Evolutionary conservation across 2,329 filamentous ascomycete species (phyloP).

Genomic region (Conoideocrella luteorostrata): DNA sequence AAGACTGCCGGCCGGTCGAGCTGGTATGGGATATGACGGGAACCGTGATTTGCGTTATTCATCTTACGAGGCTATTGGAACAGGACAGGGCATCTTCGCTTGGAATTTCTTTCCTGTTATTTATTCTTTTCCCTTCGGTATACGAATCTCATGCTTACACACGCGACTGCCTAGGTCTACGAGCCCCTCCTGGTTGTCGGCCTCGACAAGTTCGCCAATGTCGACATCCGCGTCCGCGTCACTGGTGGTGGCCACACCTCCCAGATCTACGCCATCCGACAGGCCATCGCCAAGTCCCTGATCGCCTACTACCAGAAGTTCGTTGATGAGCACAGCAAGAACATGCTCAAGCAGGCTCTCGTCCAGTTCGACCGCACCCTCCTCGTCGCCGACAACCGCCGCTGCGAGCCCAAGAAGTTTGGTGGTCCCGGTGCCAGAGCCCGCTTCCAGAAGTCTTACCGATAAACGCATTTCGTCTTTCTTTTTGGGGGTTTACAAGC

Average conservation of each 20-base stretch:
- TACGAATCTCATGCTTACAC: not conserved
- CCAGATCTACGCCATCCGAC: slow-evolving; percentile 96
- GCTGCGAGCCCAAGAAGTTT: slow-evolving; percentile 99
- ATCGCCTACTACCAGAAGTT: slow-evolving; percentile 97
- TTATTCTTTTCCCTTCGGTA: no score
- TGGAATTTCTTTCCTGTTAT: no score
- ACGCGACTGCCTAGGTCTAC: slow-evolving; percentile 62
- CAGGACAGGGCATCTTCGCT: no score
- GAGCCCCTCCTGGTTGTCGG: slow-evolving; percentile 96
- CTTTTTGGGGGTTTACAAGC: not conserved
- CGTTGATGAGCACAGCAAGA: slow-evolving; percentile 99
- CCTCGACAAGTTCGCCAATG: slow-evolving; percentile 91
- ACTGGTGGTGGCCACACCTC: slow-evolving; percentile 96
- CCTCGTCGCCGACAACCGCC: slow-evolving; percentile 97
- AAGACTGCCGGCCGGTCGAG: no score
- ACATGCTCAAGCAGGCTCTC: slow-evolving; percentile 95
- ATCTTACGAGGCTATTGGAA: no score
- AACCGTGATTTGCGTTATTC: no score
- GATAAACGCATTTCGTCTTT: slow-evolving; percentile 59
- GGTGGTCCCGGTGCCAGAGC: slow-evolving; percentile 88
- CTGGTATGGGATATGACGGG: no score
- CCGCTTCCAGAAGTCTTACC: slow-evolving; percentile 99
- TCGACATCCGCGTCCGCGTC: slow-evolving; percentile 97
- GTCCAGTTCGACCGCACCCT: slow-evolving; percentile 95
- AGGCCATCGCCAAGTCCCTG: slow-evolving; percentile 85